Evolutionary conservation across 108 stramenopile species (phyloP), one percentile per base, ranked within the genome.

Genomic region (Skeletonema marinoi): DNA sequence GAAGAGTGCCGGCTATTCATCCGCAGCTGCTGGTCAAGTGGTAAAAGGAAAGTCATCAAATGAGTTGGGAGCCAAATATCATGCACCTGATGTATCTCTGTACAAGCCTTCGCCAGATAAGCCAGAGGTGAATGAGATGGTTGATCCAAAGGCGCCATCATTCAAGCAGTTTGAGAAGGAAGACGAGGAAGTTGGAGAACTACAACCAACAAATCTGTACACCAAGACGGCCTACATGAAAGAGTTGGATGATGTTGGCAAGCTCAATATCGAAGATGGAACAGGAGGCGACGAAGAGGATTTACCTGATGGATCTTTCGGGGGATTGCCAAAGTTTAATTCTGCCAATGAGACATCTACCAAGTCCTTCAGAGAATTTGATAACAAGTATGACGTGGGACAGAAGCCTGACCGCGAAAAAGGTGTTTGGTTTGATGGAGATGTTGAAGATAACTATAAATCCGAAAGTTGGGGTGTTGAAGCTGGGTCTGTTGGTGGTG

Each of bases 21-120:
- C 80, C 13, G 56, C 67, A 12, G 68, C 66, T 31, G 80, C 80
- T 9, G 80, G 80, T 0, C 3, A 30, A 6, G 11, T 48, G 14
- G 50, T 81, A 6, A 1, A 16, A 13, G 80, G 80, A 25, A 36
- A 75, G 48, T 68, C 66, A 31, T 68, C 73, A 19, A 62, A 81
- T 16, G 80, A 81, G 42, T 31, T 81, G 19, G 80, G 68, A 4
- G 80, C 80, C 54, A 66, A 71, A 51, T 81, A 81, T 50, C 14
- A 6, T 16, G 63, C 70, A 1, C 80, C 80, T 25, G 71, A 73
- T 19, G 63, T 63, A 30, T 48, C 42, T 44, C 38, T 44, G 21
- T 44, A 42, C 38, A 33, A 1, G 10, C 36, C 38, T 30, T 3
- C 25, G 12, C 31, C n/a, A 10, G 71, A 44, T 29, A 48, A 44